These are phyloP conservation scores for Pythium oligandrum DNA, from an alignment of 352 stramenopile species.

Conservation along the genomic window DNA sequence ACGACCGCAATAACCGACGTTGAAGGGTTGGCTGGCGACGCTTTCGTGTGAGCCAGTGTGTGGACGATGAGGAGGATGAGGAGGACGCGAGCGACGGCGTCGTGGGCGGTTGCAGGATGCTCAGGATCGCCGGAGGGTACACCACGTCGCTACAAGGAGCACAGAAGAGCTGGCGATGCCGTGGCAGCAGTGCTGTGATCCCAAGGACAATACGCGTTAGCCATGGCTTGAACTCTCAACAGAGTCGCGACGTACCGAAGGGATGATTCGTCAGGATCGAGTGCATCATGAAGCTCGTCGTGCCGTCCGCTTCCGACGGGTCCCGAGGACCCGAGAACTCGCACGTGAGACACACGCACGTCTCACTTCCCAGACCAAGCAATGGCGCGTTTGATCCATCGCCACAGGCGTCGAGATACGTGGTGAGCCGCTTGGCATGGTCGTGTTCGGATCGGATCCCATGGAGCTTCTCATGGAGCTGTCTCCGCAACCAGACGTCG, in stretches of 20 bases:
- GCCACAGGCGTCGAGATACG: neutral
- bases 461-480: slow-evolving; percentile 10
- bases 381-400: too few species aligned
- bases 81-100: slow-evolving; percentile 9
- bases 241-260: slow-evolving; percentile 28
- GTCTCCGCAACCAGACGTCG: neutral
- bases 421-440: neutral
- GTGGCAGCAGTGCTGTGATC: slow-evolving; percentile 32
- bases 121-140: slow-evolving; percentile 22
- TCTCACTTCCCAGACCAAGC: slow-evolving; percentile 11
- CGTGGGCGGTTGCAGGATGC: neutral
- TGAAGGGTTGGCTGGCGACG: slow-evolving; percentile 8
- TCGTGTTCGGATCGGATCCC: slow-evolving; percentile 1
- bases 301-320: slow-evolving; percentile 9
- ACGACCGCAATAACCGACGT: slow-evolving; percentile 19
- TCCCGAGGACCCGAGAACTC: slow-evolving; percentile 39
- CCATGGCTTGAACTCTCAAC: neutral
- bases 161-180: slow-evolving; percentile 54
- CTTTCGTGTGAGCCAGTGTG: neutral
- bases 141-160: slow-evolving; percentile 55
- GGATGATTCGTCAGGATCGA: slow-evolving; percentile 52
- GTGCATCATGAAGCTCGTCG: slow-evolving; percentile 60
- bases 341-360: slow-evolving; percentile 48
- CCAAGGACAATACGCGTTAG: neutral
- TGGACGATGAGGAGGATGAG: neutral